Evolutionary conservation across 169 alveolate species (phyloP).

Genomic region (Eimeria necatrix): DNA sequence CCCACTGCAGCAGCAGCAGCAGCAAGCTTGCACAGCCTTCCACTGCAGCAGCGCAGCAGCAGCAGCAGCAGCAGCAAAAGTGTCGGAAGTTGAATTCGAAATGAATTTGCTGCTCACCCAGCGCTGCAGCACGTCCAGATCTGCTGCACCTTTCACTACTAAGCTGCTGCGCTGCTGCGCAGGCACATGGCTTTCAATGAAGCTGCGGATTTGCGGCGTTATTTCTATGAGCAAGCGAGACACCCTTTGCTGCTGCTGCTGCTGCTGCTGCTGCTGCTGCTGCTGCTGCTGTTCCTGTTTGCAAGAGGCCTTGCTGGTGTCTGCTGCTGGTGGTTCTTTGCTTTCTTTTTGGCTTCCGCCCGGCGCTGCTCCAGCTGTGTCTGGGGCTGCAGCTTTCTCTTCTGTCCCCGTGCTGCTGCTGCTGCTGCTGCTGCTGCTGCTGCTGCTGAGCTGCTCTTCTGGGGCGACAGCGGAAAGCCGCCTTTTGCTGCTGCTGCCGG

Average conservation of each 20-base stretch:
- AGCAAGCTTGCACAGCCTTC: no score
- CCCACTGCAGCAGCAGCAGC: no score
- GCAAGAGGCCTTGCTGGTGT: neutral
- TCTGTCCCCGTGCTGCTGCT: neutral
- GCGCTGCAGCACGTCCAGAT: constrained; percentile 63
- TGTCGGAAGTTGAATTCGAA: no score
- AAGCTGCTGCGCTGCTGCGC: neutral
- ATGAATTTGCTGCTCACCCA: neutral
- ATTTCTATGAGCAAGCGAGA: constrained; percentile 64
- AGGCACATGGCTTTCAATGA: constrained; percentile 11
- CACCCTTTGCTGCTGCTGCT: constrained; percentile 17
- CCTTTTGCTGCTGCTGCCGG: no score
- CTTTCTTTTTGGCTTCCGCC: neutral
- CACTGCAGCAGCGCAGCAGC: no score
- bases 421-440: neutral
- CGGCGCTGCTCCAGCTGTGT: neutral
- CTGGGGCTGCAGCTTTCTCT: neutral
- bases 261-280: constrained; percentile 60
- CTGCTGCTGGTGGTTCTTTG: neutral
- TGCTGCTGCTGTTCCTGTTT: constrained; percentile 36
- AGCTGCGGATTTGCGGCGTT: constrained; percentile 53
- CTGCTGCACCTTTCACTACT: neutral
- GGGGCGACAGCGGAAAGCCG: no score
- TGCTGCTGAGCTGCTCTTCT: neutral
- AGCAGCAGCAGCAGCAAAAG: no score